These are phyloP conservation scores for Nemania abortiva DNA, from an alignment of 2,329 filamentous ascomycete genomes.

Conservation along the genomic window DNA sequence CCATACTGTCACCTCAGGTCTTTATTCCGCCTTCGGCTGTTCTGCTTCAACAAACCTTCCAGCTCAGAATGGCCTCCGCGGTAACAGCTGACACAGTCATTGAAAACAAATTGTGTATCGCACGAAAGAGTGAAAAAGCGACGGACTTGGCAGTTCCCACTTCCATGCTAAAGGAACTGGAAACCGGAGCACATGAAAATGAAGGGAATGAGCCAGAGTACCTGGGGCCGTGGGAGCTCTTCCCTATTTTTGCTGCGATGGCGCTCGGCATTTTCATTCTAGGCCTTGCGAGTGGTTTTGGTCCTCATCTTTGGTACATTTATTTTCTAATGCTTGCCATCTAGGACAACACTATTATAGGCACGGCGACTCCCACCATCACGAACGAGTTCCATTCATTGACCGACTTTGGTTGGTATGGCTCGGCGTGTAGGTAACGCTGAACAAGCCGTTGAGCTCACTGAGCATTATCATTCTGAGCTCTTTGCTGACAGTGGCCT, in stretches of 20 bases:
- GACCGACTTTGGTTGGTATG: slow-evolving; percentile 42
- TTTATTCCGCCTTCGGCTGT: background rate
- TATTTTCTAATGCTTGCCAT: slow-evolving; percentile 12
- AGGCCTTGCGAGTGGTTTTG: slow-evolving; percentile 21
- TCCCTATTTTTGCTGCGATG: slow-evolving; percentile 30
- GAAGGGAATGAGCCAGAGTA: slow-evolving; percentile 13
- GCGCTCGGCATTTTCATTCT: slow-evolving; percentile 32
- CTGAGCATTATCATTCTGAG: background rate
- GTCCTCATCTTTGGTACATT: background rate
- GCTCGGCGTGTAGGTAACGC: slow-evolving; percentile 31
- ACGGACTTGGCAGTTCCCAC: background rate
- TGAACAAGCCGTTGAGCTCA: background rate
- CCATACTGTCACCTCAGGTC: too few relatives aligned
- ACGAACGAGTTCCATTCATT: slow-evolving; percentile 41
- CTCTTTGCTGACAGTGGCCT: background rate
- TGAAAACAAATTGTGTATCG: background rate
- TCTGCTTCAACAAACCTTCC: background rate
- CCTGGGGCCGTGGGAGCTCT: slow-evolving; percentile 21
- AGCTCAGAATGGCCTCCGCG: background rate
- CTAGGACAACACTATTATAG: slow-evolving; percentile 40
- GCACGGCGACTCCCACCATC: slow-evolving; percentile 41
- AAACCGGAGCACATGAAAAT: background rate
- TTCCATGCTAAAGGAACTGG: background rate
- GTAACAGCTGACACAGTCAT: background rate
- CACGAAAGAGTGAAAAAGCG: background rate